These are phyloP conservation scores for Pisolithus orientalis DNA, from an alignment of 768 basidiomycete genomes.

Conservation along the genomic window DNA sequence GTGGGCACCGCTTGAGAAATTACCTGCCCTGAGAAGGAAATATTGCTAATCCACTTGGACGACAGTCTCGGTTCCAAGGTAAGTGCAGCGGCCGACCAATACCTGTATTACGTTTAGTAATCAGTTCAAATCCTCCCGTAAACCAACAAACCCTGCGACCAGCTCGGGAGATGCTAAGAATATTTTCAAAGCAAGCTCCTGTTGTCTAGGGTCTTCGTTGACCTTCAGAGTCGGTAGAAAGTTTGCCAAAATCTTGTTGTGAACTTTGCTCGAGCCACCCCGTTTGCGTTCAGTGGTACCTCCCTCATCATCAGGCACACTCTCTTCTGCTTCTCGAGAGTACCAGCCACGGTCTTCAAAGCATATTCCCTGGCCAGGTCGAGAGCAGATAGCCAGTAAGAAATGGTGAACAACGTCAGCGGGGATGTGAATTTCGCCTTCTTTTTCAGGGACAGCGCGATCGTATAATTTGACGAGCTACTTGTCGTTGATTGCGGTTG, in stretches of 20 bases:
- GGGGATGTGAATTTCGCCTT: slow-evolving; percentile 48
- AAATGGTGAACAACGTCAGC: slow-evolving; percentile 86
- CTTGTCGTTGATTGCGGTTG: neutral
- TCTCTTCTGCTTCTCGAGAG: slow-evolving; percentile 52
- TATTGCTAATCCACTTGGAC: slow-evolving; percentile 87
- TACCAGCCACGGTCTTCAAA: slow-evolving; percentile 93
- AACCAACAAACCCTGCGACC: slow-evolving; percentile 55
- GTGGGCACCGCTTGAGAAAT: slow-evolving; percentile 71
- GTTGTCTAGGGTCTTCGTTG: slow-evolving; percentile 84
- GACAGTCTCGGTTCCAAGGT: slow-evolving; percentile 84
- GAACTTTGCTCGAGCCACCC: slow-evolving; percentile 38
- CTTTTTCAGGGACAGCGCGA: slow-evolving; percentile 43
- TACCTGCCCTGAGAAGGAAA: slow-evolving; percentile 74
- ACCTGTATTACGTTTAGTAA: slow-evolving; percentile 38
- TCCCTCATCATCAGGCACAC: slow-evolving; percentile 32
- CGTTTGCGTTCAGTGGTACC: slow-evolving; percentile 31
- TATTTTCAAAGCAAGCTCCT: slow-evolving; percentile 78
- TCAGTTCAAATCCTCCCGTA: neutral
- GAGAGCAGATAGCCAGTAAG: slow-evolving; percentile 74
- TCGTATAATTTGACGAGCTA: slow-evolving; percentile 76
- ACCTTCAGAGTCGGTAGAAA: slow-evolving; percentile 71
- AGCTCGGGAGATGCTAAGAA: slow-evolving; percentile 83
- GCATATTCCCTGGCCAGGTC: slow-evolving; percentile 78
- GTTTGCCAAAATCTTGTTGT: slow-evolving; percentile 81
- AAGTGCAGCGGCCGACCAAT: slow-evolving; percentile 61